Conservation (phyloP, 1,284 basidiomycete genomes). For the Naganishia sp. region DNA sequence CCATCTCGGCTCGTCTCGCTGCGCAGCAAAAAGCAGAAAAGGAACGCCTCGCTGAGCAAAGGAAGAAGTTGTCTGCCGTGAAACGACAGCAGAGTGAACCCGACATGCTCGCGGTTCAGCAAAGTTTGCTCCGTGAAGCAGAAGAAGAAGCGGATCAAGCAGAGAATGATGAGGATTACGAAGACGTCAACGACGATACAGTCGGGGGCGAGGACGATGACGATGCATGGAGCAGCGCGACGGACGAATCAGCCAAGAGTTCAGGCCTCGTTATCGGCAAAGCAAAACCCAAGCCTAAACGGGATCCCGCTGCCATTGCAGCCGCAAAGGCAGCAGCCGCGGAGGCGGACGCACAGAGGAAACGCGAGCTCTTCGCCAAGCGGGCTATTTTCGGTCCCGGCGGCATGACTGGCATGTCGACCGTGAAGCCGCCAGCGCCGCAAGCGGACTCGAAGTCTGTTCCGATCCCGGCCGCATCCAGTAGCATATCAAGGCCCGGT, state of each 20-base stretch:
- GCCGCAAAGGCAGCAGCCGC: slow-evolving; percentile 14
- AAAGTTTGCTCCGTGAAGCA: slow-evolving; percentile 8
- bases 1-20: slow-evolving; percentile 31
- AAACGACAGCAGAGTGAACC: slow-evolving; percentile 34
- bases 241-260: slow-evolving; percentile 24
- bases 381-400: slow-evolving; percentile 32
- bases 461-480: not conserved
- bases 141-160: not conserved
- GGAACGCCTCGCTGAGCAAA: slow-evolving; percentile 29
- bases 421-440: not conserved
- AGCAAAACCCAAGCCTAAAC: slow-evolving; percentile 14
- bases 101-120: slow-evolving; percentile 30
- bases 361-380: slow-evolving; percentile 35
- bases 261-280: slow-evolving; percentile 19
- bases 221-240: slow-evolving; percentile 35
- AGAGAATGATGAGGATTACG: slow-evolving; percentile 28
- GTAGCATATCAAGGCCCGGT: slow-evolving; percentile 18
- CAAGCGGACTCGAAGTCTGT: not conserved
- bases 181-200: slow-evolving; percentile 22
- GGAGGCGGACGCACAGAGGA: slow-evolving; percentile 33
- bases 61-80: slow-evolving; percentile 29
- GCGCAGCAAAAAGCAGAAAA: slow-evolving; percentile 33
- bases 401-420: slow-evolving; percentile 25
- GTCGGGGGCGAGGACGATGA: slow-evolving; percentile 19
- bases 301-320: slow-evolving; percentile 1